Evolutionary conservation across 2,329 filamentous ascomycete genomes (phyloP).

Genomic region (Fusarium mundagurra): DNA sequence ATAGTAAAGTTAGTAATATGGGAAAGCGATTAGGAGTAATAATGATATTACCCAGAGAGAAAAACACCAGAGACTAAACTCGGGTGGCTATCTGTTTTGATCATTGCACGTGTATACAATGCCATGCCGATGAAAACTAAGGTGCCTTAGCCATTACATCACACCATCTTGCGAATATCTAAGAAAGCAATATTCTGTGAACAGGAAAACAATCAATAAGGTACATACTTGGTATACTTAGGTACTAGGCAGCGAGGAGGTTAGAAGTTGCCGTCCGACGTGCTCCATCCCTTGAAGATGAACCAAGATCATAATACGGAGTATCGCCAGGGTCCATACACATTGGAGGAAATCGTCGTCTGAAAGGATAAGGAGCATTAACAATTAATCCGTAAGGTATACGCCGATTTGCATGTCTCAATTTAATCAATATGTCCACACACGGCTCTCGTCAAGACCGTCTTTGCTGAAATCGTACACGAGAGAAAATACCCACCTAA

Average conservation of each 20-base stretch:
- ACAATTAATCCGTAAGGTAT: background rate
- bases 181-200: background rate
- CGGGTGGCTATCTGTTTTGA: background rate
- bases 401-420: background rate
- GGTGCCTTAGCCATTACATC: too few species aligned
- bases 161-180: background rate
- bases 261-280: background rate
- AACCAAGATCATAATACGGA: background rate
- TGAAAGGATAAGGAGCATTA: constrained; percentile 33
- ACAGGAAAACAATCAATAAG: background rate
- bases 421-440: background rate
- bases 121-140: background rate
- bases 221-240: background rate
- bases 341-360: background rate
- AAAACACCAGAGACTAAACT: background rate
- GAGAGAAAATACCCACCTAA: background rate
- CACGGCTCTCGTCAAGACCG: background rate
- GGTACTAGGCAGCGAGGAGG: background rate
- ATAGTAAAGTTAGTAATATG: background rate
- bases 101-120: background rate
- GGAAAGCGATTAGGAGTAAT: background rate
- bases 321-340: background rate
- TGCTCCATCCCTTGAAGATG: constrained; percentile 2
- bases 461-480: background rate
- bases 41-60: background rate